Conservation (phyloP, 2,329 filamentous ascomycete species). For the Thelonectria discophora region DNA sequence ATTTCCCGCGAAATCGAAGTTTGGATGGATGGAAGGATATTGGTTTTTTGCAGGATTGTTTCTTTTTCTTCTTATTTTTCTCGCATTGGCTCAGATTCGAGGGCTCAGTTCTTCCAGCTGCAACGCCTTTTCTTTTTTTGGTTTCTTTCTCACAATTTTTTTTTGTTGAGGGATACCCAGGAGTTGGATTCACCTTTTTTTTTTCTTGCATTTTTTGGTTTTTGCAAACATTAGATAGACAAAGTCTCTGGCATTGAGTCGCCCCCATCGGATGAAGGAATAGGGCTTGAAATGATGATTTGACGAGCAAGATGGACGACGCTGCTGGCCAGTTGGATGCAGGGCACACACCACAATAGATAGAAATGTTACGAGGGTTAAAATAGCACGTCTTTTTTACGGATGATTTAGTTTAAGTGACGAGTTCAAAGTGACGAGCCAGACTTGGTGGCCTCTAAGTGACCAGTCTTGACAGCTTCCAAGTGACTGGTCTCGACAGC, state of each 20-base stretch:
- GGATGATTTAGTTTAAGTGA: constrained; percentile 5
- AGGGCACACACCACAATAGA: constrained; percentile 33
- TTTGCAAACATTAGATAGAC: constrained; percentile 38
- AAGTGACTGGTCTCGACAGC: too few species aligned
- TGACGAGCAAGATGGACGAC: constrained; percentile 43
- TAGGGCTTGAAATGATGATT: constrained; percentile 38
- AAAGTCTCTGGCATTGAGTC: constrained; percentile 37
- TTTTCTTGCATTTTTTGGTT: constrained; percentile 26
- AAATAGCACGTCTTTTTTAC: constrained; percentile 32
- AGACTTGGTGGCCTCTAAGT: too few species aligned
- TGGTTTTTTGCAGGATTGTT: constrained; percentile 17
- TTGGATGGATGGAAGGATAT: constrained; percentile 12
- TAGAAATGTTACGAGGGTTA: constrained; percentile 39
- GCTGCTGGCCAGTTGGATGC: constrained; percentile 42
- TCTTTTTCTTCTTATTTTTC: constrained; percentile 9
- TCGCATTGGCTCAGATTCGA: too few species aligned
- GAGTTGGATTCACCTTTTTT: constrained; percentile 29
- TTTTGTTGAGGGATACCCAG: constrained; percentile 41
- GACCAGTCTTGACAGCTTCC: too few species aligned
- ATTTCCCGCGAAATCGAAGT: constrained; percentile 19
- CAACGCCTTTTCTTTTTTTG: constrained; percentile 20
- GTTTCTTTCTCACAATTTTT: constrained; percentile 28
- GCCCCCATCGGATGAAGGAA: constrained; percentile 27
- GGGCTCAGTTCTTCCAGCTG: too few species aligned
- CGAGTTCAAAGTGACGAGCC: neutral